Evolutionary conservation across 2,329 filamentous ascomycete species (phyloP), one percentile per base, ranked within the genome.

Genomic region (Colletotrichum sublineola): DNA sequence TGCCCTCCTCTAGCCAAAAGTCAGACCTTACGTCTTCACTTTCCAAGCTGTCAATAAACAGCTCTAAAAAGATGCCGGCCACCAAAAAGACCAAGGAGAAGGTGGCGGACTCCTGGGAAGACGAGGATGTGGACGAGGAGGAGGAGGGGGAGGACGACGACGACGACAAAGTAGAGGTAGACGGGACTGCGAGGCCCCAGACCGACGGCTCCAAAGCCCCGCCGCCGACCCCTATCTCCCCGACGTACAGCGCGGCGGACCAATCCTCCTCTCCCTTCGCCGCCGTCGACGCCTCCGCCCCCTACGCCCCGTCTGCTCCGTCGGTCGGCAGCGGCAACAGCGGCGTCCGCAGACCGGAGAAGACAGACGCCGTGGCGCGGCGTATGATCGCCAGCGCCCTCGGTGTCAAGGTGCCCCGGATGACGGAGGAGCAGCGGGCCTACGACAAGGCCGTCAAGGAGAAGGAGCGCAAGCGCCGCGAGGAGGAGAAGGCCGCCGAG

Each of bases 331-430:
- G 62, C 7, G 38, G 42, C 12, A 33, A 75, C 77, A 40, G 78
- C 77, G 18, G 75, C 77, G 6, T 42, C 75, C 77, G 77, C 68
- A 85, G 93, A 50, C 96, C 95, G 0, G 95, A 97, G 83, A 99
- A 97, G 86, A 97, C 95, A 74, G 97, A 97, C 73, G 94, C 95
- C 0, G 94, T 97, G 50, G 96, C 96, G 6, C 90, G 93, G 74
- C 87, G 96, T 71, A 88, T 99, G 89, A 98, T 99, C 80, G 95
- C 94, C 0, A 93, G 93, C 4, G 95, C 94, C 0, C 84, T 98
- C 75, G 96, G 96, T 0, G 89, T 98, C 67, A 90, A 91, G 78
- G 90, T 92, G 44, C 94, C 94, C 42, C 92, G 90, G 84, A 89
- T 92, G 81, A 98, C 94, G 1, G 94, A 97, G 74, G 95, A 98